phyloP scores from a whole-genome alignment of 1,284 basidiomycete species.

The Rugiboletus extremiorientalis region DNA sequence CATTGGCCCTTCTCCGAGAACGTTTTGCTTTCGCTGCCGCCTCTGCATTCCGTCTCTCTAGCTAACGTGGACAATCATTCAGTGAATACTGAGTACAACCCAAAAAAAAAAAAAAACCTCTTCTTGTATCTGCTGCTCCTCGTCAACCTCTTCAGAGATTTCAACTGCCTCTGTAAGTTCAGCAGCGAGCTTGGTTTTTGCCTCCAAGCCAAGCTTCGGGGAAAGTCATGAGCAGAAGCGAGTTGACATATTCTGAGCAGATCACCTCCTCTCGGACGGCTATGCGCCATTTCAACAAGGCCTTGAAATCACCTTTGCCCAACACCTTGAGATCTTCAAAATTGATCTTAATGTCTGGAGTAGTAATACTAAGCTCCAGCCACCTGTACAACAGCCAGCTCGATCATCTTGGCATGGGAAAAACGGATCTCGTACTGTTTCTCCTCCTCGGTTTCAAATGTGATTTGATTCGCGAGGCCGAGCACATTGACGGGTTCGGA shows the following conservation, averaged over 20 bases:
- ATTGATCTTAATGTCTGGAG: constrained; percentile 78
- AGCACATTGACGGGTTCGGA: constrained; percentile 80
- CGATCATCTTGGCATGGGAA: constrained; percentile 2
- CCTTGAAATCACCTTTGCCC: constrained; percentile 97
- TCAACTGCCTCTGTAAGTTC: constrained; percentile 79
- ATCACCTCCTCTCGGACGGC: constrained; percentile 80
- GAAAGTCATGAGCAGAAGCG: constrained; percentile 2
- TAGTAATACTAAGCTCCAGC: constrained; percentile 72
- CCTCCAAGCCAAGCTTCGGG: constrained; percentile 74
- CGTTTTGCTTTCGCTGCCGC: constrained; percentile 74
- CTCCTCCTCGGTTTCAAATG: constrained; percentile 84
- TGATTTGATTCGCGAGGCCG: constrained; percentile 83
- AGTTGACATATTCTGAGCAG: constrained; percentile 2
- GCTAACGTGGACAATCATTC: constrained; percentile 43
- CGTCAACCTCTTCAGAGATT: constrained; percentile 75
- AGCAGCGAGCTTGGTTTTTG: constrained; percentile 67
- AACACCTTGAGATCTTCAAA: constrained; percentile 95
- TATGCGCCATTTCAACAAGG: constrained; percentile 88
- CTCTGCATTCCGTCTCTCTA: constrained; percentile 84
- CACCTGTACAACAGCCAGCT: constrained; percentile 48
- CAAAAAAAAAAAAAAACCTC: constrained; percentile 68
- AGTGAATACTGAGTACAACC: background rate
- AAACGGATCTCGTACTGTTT: constrained; percentile 54
- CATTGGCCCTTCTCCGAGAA: constrained; percentile 86
- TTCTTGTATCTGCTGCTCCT: constrained; percentile 85